Evolutionary conservation across 2,329 filamentous ascomycete genomes (phyloP), one percentile per base, ranked within the genome.

Genomic region (Alternaria sp.): DNA sequence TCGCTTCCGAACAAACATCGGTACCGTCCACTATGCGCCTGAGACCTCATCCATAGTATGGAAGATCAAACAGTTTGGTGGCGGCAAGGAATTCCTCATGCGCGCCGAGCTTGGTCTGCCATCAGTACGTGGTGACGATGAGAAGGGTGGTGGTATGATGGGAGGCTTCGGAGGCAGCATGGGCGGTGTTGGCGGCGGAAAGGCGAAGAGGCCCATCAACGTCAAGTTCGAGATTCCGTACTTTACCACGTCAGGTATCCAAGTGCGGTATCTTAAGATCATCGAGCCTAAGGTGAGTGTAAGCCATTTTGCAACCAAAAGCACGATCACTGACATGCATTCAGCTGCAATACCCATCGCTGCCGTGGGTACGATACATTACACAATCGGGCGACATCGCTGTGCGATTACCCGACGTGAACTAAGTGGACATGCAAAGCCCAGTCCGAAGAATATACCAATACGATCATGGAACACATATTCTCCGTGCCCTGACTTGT

Each of bases 221-320:
- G 95, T 99, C 83, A 99, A 99, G 84, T 99, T 99, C 79, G 95
- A 99, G 84, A 99, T 99, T 76, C 95, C 95, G n/a, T 99, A 99
- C 82, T 99, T 99, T 79, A 99, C 95, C n/a, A 99, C 96, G 3
- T 96, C 92, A 82, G 95, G 95, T 67, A 99, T 99, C 71, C 96
- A 99, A 81, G 95, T 99, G 74, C 89, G 95, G 74, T 99, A 99
- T 80, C 82, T 99, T 79, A 99, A 99, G 87, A 99, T 99, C 75
- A 98, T 97, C 66, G 95, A 99, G 82, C 95, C 95, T 48, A 99
- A 99, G 92, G 94, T 97, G 84, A 74, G 87, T 38, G 2, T 9
- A n/a, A n/a, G 12, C 5, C 4, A 36, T 27, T 12, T 9, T 20
- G 22, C 6, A 5, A 7, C 9, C 2, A 1, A 36, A 10, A 3